phyloP scores from a whole-genome alignment of 371 early-diverging fungal species.

The Basidiobolus meristosporus region DNA sequence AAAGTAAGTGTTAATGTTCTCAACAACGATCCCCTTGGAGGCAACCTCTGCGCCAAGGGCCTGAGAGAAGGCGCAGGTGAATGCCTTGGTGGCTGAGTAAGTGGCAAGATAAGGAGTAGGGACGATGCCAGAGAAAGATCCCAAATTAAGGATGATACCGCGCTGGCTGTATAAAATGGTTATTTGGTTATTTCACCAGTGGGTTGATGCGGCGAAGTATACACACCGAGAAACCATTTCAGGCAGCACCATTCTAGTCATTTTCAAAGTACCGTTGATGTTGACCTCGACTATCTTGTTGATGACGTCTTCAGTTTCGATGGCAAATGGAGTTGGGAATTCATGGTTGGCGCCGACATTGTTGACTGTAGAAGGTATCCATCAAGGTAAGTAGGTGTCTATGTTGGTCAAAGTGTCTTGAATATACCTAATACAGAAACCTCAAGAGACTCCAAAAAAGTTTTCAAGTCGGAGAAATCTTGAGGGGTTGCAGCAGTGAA shows the following conservation, averaged over 20 bases:
- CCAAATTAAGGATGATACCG: conserved; percentile 85
- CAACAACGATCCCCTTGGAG: conserved; percentile 53
- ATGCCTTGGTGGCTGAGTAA: conserved; percentile 90
- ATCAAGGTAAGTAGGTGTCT: conserved; percentile 5
- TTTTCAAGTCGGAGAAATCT: conserved; percentile 46
- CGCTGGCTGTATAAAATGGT: conserved; percentile 15
- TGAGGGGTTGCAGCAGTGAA: conserved; percentile 40
- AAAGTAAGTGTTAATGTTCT: conserved; percentile 85
- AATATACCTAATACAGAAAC: conserved; percentile 46
- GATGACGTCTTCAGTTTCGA: conserved; percentile 44
- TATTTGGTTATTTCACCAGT: neutral
- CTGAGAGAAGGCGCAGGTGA: conserved; percentile 77
- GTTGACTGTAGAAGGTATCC: conserved; percentile 59
- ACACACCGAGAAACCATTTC: conserved; percentile 30
- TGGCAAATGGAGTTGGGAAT: conserved; percentile 60
- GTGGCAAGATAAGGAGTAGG: conserved; percentile 79
- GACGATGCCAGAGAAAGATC: conserved; percentile 78
- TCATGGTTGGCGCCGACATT: conserved; percentile 88
- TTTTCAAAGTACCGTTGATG: conserved; percentile 57
- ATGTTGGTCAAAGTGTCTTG: neutral
- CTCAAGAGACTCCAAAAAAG: conserved; percentile 25
- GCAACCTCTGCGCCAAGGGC: conserved; percentile 74
- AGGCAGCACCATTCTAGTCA: conserved; percentile 70
- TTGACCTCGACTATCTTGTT: conserved; percentile 77
- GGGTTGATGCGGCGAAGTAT: neutral